Evolutionary conservation across 1,284 basidiomycete species (phyloP), one percentile per base, ranked within the genome.

Genomic region (Cryptococcus amylolentus): DNA sequence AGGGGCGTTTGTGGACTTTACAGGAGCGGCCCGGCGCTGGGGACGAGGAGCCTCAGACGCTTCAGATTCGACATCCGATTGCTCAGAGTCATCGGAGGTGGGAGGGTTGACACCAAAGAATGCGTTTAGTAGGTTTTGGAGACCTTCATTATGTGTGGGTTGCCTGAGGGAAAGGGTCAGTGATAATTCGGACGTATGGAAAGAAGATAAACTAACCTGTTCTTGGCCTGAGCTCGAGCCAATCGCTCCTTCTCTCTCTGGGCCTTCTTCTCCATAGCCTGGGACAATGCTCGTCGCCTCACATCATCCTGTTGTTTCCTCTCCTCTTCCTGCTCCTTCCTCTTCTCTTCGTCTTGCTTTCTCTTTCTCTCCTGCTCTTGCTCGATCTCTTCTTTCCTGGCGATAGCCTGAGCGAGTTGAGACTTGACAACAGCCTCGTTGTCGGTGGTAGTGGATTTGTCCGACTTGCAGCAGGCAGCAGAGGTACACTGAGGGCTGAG

Each of bases 231-330:
- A 50, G 44, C 54, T 49, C 13, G 51, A 35, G 31, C 31, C 38
- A 14, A n/a, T 8, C 20, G 64, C 86, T 83, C 78, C 97, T 94
- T 42, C 91, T 82, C 61, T 85, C 84, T 14, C 5, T 88, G 88
- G 8, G 81, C 77, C 77, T 89, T 92, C 54, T 81, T 84, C 78
- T 89, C 91, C 58, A 84, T 35, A 35, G 31, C 31, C 31, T 35
- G 31, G 31, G 10, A 6, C 5, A 4, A 31, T 6, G 31, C 5
- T 10, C 31, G 31, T 31, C 31, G 31, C 31, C 10, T 31, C 31
- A 7, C 31, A 6, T 31, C 10, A 7, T 31, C 31, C 31, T 31
- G 31, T 10, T 31, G 31, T 31, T 31, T 31, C 31, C 31, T 31
- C 31, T 31, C 31, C 31, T 31, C 10, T 31, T 31, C 31, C 31